phyloP scores from a whole-genome alignment of 2,329 filamentous ascomycete genomes.

The Beauveria pseudobassiana region DNA sequence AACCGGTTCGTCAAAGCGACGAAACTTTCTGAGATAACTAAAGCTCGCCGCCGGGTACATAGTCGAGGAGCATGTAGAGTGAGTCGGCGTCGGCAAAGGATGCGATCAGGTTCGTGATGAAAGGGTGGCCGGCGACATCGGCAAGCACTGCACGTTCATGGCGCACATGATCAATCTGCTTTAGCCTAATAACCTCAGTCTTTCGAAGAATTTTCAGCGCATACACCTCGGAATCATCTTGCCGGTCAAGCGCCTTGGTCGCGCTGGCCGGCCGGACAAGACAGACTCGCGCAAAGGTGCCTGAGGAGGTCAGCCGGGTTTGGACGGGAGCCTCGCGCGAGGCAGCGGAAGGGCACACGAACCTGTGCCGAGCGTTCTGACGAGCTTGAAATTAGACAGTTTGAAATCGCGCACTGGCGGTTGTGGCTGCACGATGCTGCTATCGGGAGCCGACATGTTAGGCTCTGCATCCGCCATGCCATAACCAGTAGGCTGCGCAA shows the following conservation, averaged over 20 bases:
- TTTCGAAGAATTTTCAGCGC: conserved; percentile 74
- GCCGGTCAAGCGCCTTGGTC: conserved; percentile 26
- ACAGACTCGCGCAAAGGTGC: conserved; percentile 77
- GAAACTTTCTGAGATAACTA: conserved; percentile 69
- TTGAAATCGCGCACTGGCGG: conserved; percentile 24
- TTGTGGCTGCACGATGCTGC: conserved; percentile 14
- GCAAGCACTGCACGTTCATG: conserved; percentile 74
- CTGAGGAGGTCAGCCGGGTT: conserved; percentile 27
- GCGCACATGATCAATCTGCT: conserved; percentile 80
- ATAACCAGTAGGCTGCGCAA: conserved; percentile 4
- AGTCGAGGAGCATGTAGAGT: conserved; percentile 77
- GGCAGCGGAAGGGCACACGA: conserved; percentile 19
- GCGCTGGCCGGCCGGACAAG: conserved; percentile 59
- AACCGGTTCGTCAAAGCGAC: conserved; percentile 70
- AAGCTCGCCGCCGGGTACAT: conserved; percentile 80
- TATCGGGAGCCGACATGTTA: neutral
- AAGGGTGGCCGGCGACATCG: conserved; percentile 72
- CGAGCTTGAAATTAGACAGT: conserved; percentile 56
- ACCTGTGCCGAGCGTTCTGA: conserved; percentile 74
- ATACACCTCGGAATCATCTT: conserved; percentile 49
- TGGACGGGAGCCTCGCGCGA: neutral
- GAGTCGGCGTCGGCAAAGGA: conserved; percentile 75
- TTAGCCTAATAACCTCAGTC: conserved; percentile 67
- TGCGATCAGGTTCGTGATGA: conserved; percentile 71
- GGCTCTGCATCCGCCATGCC: neutral